phyloP scores from a whole-genome alignment of 192 early-diverging fungal species.

The Umbelopsis sp. region DNA sequence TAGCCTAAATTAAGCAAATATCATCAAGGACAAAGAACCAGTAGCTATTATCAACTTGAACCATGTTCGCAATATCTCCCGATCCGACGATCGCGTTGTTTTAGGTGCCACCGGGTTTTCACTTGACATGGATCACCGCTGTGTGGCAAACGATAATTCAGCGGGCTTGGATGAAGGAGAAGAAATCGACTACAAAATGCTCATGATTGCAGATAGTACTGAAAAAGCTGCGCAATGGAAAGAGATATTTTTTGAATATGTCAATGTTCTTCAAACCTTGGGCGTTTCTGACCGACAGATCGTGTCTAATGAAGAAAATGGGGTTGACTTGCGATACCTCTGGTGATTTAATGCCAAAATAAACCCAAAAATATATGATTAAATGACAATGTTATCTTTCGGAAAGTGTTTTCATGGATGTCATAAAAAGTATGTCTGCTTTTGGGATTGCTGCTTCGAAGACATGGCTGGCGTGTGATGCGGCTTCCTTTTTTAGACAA shows the following conservation, averaged over 20 bases:
- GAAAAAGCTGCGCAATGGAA: not conserved
- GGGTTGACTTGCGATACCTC: conserved; percentile 1
- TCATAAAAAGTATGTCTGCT: too few species aligned
- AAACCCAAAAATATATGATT: too few species aligned
- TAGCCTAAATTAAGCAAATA: not conserved
- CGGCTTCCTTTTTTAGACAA: not conserved
- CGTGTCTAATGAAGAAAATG: not conserved
- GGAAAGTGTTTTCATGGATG: too few species aligned
- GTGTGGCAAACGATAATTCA: not conserved
- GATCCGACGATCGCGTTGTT: not conserved
- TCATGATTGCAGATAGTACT: conserved; percentile 4
- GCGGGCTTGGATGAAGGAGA: not conserved
- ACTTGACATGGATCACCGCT: conserved; percentile 5
- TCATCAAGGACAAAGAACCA: not conserved
- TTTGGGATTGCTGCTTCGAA: too few species aligned
- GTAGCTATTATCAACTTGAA: conserved; percentile 3
- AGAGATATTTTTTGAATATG: conserved; percentile 6
- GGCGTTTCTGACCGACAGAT: conserved; percentile 1
- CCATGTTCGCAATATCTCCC: conserved; percentile 4
- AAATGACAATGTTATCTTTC: too few species aligned
- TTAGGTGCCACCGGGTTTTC: not conserved
- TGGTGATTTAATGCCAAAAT: not conserved
- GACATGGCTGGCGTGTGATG: not conserved
- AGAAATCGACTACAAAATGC: conserved; percentile 2
- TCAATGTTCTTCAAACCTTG: conserved; percentile 5